phyloP scores from a whole-genome alignment of 1,139 yeast species.

The Hansenula anomala region DNA sequence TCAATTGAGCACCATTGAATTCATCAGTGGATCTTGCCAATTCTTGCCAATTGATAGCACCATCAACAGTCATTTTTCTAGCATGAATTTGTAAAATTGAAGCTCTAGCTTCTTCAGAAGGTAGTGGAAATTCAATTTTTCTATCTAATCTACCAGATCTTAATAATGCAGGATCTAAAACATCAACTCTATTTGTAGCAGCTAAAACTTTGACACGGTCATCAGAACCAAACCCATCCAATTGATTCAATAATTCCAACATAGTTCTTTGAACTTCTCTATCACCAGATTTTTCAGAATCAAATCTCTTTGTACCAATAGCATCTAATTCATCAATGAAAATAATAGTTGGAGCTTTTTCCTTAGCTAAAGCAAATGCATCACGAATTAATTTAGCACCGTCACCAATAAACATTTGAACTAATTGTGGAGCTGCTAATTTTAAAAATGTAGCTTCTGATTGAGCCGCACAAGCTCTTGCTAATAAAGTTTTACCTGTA shows the following conservation, averaged over 20 bases:
- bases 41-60: constrained; percentile 95
- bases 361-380: constrained; percentile 98
- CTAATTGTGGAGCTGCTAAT: constrained; percentile 96
- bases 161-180: constrained; percentile 92
- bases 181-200: constrained; percentile 97
- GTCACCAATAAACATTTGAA: constrained; percentile 98
- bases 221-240: constrained; percentile 98
- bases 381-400: constrained; percentile 98
- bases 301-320: constrained; percentile 97
- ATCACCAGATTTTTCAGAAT: constrained; percentile 96
- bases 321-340: constrained; percentile 98
- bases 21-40: constrained; percentile 97
- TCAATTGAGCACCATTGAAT: constrained; percentile 96
- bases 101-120: constrained; percentile 95
- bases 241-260: constrained; percentile 94
- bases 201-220: constrained; percentile 96
- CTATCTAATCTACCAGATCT: constrained; percentile 98
- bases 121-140: constrained; percentile 95
- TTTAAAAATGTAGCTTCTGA: constrained; percentile 97
- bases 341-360: constrained; percentile 96
- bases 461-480: constrained; percentile 99
- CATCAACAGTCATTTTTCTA: constrained; percentile 92
- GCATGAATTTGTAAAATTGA: constrained; percentile 96
- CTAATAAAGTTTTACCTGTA: constrained; percentile 94
- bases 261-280: constrained; percentile 98